Evolutionary conservation across 352 stramenopile genomes (phyloP).

Genomic region (Pythium folliculosum): DNA sequence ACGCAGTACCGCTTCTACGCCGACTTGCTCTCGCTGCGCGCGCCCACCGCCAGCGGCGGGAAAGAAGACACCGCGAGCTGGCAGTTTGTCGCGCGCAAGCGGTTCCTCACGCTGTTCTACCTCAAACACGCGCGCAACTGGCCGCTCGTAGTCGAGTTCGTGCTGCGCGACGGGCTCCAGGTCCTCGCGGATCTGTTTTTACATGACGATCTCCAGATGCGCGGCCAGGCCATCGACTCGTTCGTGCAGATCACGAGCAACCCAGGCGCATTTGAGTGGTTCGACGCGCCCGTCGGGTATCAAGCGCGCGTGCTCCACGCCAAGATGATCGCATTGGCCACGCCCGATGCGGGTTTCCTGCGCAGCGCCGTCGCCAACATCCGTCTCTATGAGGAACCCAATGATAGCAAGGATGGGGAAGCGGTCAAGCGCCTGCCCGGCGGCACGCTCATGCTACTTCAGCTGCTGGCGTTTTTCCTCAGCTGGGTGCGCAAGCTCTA

Average conservation of each 20-base stretch:
- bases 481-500: constrained; percentile 53
- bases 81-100: constrained; percentile 29
- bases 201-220: constrained; percentile 38
- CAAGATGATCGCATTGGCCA: constrained; percentile 37
- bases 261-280: constrained; percentile 41
- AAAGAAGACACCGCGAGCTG: constrained; percentile 6
- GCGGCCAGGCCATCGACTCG: constrained; percentile 41
- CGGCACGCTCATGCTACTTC: constrained; percentile 36
- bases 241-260: constrained; percentile 51
- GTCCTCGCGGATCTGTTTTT: constrained; percentile 35
- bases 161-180: constrained; percentile 33
- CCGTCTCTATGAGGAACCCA: constrained; percentile 18
- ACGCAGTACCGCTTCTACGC: constrained; percentile 34
- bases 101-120: constrained; percentile 46
- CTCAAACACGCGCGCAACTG: constrained; percentile 43
- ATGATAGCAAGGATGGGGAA: not conserved
- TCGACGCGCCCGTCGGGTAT: constrained; percentile 31
- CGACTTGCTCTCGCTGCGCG: constrained; percentile 26
- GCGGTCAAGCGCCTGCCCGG: constrained; percentile 19
- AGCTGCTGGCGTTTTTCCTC: constrained; percentile 47
- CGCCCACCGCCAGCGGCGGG: not conserved
- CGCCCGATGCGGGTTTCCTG: constrained; percentile 24
- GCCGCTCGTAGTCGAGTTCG: constrained; percentile 39
- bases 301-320: constrained; percentile 34
- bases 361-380: constrained; percentile 33